Conservation (phyloP, 768 basidiomycete genomes). For the Russula brevipes region DNA sequence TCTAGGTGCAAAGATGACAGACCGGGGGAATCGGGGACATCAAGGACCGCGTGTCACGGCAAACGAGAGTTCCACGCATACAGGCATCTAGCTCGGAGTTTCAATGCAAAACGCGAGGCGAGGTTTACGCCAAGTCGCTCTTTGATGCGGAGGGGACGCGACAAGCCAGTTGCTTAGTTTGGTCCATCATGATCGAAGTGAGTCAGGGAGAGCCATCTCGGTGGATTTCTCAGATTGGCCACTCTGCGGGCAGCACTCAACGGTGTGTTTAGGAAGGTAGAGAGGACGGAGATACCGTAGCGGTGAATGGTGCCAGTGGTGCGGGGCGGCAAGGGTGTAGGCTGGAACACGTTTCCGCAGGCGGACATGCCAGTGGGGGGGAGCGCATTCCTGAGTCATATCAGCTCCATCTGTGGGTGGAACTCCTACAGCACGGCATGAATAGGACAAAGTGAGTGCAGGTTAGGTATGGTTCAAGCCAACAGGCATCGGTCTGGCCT, state of each 20-base stretch:
- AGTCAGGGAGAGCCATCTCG: background rate
- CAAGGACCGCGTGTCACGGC: background rate
- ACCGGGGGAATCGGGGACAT: background rate
- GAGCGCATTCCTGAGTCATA: constrained; percentile 7
- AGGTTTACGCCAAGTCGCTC: constrained; percentile 4
- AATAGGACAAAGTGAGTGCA: constrained; percentile 6
- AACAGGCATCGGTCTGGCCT: background rate
- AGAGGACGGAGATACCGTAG: constrained; percentile 3
- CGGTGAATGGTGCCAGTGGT: background rate
- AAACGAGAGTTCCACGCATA: constrained; percentile 14
- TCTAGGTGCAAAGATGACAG: constrained; percentile 10
- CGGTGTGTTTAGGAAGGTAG: constrained; percentile 4
- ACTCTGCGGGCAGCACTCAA: background rate
- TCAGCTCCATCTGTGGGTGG: background rate
- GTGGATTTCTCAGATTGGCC: background rate
- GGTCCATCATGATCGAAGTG: background rate
- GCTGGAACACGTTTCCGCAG: constrained; percentile 17
- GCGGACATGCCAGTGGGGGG: background rate
- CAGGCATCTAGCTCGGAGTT: constrained; percentile 15
- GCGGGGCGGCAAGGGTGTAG: constrained; percentile 4
- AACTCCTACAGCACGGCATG: constrained; percentile 1
- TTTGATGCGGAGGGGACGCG: constrained; percentile 5
- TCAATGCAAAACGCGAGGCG: constrained; percentile 17
- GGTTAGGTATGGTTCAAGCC: background rate
- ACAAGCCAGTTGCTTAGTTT: background rate